Evolutionary conservation across 169 alveolate genomes (phyloP).

Genomic region (Perkinsus chesapeaki): DNA sequence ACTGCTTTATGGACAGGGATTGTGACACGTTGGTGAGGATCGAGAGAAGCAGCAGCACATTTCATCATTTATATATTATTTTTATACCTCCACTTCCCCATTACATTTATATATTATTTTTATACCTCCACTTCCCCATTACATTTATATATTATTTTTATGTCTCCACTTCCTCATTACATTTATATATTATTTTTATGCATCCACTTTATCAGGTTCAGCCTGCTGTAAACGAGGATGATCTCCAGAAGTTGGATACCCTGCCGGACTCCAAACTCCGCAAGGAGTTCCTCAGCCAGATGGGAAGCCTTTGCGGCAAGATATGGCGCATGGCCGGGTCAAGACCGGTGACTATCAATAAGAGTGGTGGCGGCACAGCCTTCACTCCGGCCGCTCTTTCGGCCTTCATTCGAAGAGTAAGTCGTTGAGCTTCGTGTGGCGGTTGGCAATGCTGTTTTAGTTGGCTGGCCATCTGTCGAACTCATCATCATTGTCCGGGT

Average conservation of each 20-base stretch:
- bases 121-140: too few species aligned
- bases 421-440: neutral
- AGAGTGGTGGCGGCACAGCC: neutral
- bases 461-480: neutral
- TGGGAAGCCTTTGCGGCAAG: neutral
- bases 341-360: neutral
- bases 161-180: too few species aligned
- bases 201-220: too few species aligned
- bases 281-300: slow-evolving; percentile 37
- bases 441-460: neutral
- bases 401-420: neutral
- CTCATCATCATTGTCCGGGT: neutral
- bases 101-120: too few species aligned
- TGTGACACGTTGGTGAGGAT: slow-evolving; percentile 46
- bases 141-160: too few species aligned
- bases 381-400: neutral
- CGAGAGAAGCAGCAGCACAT: too few species aligned
- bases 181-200: too few species aligned
- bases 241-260: slow-evolving; percentile 45
- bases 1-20: slow-evolving; percentile 35
- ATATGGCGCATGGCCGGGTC: neutral
- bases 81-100: too few species aligned
- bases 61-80: too few species aligned
- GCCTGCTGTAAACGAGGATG: slow-evolving; percentile 56
- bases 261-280: slow-evolving; percentile 44